Conservation (phyloP, 768 basidiomycete genomes). For the Lepiota subincarnata region DNA sequence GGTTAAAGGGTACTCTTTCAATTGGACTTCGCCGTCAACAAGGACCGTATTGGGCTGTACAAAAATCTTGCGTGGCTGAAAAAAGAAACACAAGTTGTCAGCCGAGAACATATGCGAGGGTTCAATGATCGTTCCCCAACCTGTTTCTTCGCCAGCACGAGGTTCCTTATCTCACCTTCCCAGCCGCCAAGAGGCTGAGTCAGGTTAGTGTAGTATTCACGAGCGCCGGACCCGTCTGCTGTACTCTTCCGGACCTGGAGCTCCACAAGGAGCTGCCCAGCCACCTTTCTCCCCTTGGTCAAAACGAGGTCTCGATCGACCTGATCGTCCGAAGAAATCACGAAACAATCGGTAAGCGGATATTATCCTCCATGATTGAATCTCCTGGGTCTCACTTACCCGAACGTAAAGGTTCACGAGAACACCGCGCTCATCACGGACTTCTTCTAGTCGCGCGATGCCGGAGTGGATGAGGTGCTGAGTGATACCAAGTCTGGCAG, state of each 20-base stretch:
- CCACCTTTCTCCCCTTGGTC: constrained; percentile 57
- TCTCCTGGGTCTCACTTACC: constrained; percentile 33
- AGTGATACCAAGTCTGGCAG: constrained; percentile 70
- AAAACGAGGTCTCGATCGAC: constrained; percentile 71
- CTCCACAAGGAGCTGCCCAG: constrained; percentile 72
- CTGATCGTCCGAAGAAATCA: constrained; percentile 28
- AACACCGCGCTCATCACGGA: constrained; percentile 50
- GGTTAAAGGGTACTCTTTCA: constrained; percentile 79
- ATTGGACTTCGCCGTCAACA: constrained; percentile 58
- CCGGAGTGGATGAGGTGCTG: constrained; percentile 71
- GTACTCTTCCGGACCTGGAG: constrained; percentile 85
- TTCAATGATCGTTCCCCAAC: constrained; percentile 28
- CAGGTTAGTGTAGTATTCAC: constrained; percentile 72
- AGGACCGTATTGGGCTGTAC: constrained; percentile 80
- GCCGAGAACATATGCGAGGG: constrained; percentile 4
- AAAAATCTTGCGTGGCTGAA: constrained; percentile 78
- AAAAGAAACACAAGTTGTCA: constrained; percentile 9
- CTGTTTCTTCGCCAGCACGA: constrained; percentile 77
- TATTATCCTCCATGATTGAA: not conserved
- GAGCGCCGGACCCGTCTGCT: constrained; percentile 78
- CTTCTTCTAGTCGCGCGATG: constrained; percentile 65
- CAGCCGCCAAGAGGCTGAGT: constrained; percentile 70
- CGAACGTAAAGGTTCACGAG: constrained; percentile 69
- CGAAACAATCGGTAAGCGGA: constrained; percentile 3
- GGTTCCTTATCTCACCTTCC: constrained; percentile 71